phyloP scores from a whole-genome alignment of 768 basidiomycete species.

The Pulveroboletus sp. region DNA sequence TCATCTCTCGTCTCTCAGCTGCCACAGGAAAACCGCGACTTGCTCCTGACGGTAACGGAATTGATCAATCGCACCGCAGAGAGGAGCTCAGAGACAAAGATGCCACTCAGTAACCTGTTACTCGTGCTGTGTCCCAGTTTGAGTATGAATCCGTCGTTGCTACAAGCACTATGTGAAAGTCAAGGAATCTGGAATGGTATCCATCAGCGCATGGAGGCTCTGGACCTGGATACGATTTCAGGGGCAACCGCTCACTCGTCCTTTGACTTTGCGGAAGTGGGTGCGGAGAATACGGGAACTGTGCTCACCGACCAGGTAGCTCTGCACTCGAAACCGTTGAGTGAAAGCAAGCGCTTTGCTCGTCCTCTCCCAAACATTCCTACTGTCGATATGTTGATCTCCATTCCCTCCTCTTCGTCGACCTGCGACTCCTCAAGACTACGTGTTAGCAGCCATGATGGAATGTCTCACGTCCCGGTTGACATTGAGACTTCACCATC shows the following conservation, averaged over 20 bases:
- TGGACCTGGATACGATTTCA: slow-evolving; percentile 1
- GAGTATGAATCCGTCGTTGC: slow-evolving; percentile 67
- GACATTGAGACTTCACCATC: slow-evolving; percentile 23
- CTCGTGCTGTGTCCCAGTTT: slow-evolving; percentile 86
- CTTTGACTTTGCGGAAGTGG: neutral
- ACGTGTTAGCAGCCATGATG: neutral
- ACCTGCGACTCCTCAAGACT: slow-evolving; percentile 2
- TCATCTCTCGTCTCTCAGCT: slow-evolving; percentile 60
- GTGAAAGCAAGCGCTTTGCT: slow-evolving; percentile 14
- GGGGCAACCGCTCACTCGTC: neutral
- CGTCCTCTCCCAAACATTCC: slow-evolving; percentile 28
- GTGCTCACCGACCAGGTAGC: neutral
- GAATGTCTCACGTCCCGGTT: neutral
- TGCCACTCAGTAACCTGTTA: slow-evolving; percentile 87
- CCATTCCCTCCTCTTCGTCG: slow-evolving; percentile 3
- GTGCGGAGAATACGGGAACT: neutral
- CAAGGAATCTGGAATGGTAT: slow-evolving; percentile 56
- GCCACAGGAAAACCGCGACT: slow-evolving; percentile 76
- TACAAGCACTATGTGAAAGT: slow-evolving; percentile 70
- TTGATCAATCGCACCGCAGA: slow-evolving; percentile 73
- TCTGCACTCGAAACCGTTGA: slow-evolving; percentile 1
- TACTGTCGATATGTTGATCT: neutral
- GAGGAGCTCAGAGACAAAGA: slow-evolving; percentile 72
- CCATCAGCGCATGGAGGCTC: slow-evolving; percentile 4
- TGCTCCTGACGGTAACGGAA: slow-evolving; percentile 77